A percentile compares a stretch with the other conserved stretches of the same genome.
Evolutionary conservation across 768 basidiomycete genomes (phyloP).

Genomic region (Lentinula sp.): DNA sequence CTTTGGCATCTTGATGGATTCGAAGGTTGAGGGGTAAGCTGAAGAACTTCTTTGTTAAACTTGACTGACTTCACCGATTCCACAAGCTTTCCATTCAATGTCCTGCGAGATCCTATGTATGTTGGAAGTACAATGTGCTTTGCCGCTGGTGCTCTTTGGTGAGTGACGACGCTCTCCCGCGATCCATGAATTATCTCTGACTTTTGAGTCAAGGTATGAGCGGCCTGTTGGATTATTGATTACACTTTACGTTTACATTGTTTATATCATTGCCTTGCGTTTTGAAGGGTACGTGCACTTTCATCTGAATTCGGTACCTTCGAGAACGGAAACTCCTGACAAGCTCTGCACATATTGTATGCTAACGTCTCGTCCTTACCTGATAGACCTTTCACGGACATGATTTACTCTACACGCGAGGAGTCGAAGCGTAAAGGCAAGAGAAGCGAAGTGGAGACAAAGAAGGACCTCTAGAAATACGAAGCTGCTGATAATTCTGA

Average conservation of each 20-base stretch:
- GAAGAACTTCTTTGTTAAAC: not conserved
- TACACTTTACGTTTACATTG: slow-evolving; percentile 74
- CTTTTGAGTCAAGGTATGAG: slow-evolving; percentile 57
- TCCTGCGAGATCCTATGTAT: slow-evolving; percentile 94
- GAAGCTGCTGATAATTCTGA: too few species aligned
- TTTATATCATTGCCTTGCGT: slow-evolving; percentile 76
- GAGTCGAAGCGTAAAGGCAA: slow-evolving; percentile 23
- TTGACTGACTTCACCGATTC: not conserved
- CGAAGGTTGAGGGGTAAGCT: slow-evolving; percentile 71
- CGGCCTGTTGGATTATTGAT: slow-evolving; percentile 80
- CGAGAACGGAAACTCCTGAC: too few species aligned
- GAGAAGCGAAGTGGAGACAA: slow-evolving; percentile 10
- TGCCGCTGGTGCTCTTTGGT: slow-evolving; percentile 83
- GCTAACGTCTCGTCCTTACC: not conserved
- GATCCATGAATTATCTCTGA: not conserved
- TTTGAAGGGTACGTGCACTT: slow-evolving; percentile 76
- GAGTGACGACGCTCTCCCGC: slow-evolving; percentile 17
- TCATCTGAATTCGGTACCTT: not conserved
- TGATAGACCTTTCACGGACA: slow-evolving; percentile 69
- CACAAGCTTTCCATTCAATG: slow-evolving; percentile 85
- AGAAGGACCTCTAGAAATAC: not conserved
- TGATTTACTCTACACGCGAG: slow-evolving; percentile 63
- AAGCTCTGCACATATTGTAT: too few species aligned
- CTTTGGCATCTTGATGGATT: slow-evolving; percentile 83
- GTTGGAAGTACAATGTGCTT: slow-evolving; percentile 93